Conservation (phyloP, 139 green algal species). For the Coccomyxa sp. region DNA sequence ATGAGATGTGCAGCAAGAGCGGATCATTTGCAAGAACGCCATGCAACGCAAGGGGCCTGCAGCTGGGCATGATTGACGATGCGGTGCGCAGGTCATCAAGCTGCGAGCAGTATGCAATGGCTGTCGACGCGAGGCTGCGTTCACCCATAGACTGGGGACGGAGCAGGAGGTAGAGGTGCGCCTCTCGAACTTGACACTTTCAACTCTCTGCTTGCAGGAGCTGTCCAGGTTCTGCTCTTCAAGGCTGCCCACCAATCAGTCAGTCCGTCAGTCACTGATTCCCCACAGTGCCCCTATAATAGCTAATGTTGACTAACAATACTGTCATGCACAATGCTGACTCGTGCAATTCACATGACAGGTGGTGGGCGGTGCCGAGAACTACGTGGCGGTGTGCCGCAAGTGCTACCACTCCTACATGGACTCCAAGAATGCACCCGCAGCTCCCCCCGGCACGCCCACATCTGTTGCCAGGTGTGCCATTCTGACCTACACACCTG, state of each 20-base stretch:
- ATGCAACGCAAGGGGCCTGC: neutral
- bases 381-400: neutral
- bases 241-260: too few relatives aligned
- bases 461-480: too few relatives aligned
- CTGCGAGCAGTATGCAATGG: conserved; percentile 11
- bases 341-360: neutral
- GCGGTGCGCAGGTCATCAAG: neutral
- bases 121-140: conserved; percentile 13
- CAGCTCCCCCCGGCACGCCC: too few relatives aligned
- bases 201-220: too few relatives aligned
- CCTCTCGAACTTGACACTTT: too few relatives aligned
- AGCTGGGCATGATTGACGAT: neutral
- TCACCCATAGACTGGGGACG: conserved; percentile 2
- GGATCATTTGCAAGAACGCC: neutral
- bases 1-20: neutral
- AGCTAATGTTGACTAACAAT: too few relatives aligned
- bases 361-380: neutral
- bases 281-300: too few relatives aligned
- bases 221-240: too few relatives aligned
- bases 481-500: too few relatives aligned
- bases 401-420: neutral
- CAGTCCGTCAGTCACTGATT: too few relatives aligned
- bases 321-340: too few relatives aligned
- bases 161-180: conserved; percentile 10
- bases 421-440: too few relatives aligned